Evolutionary conservation across 2,329 filamentous ascomycete genomes (phyloP), one percentile per base, ranked within the genome.

Genomic region (Sclerotinia subarctica): DNA sequence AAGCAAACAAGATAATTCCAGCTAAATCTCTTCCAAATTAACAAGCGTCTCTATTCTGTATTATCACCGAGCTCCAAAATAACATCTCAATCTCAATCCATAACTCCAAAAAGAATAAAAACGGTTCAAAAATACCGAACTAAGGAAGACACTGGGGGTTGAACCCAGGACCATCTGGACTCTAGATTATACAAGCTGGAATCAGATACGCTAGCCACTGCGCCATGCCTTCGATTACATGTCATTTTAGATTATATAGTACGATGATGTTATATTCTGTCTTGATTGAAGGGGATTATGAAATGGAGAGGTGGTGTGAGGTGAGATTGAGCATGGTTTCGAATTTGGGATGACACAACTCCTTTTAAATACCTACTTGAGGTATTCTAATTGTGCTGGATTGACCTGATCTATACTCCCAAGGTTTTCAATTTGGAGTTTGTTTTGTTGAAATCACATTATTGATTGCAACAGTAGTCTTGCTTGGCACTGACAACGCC

Each of bases 101-200:
- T 60, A 24, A 44, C 10, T 29, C 57, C 1, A 19, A 60, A 60
- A 26, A 21, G 3, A 24, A 47, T 13, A 6, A 38, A 8, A 49
- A 5, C 15, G 1, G 1, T 15, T 2, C 3, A 4, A 46, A 53
- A 42, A 17, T 5, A 5, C 1, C 17, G 21, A 54, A 15, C 8
- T 1, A 29, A 19, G 47, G 44, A 67, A 49, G 46, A 64, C 54
- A 62, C 68, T 67, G 70, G 67, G 67, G 68, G 69, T 70, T 70
- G 69, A 51, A 62, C 59, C 46, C 46, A 51, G 46, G 46, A 62
- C 59, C 71, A 69, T 71, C 72, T 72, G 69, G 70, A 70, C 67
- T 66, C 67, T 57, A 70, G 69, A 70, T 71, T 71, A 57, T 68
- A 69, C 5, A 21, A 42, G 35, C 51, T 56, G 49, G 47, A 63